phyloP scores from a whole-genome alignment of 1,139 yeast genomes.

The Debaryomycetaceae sp. region DNA sequence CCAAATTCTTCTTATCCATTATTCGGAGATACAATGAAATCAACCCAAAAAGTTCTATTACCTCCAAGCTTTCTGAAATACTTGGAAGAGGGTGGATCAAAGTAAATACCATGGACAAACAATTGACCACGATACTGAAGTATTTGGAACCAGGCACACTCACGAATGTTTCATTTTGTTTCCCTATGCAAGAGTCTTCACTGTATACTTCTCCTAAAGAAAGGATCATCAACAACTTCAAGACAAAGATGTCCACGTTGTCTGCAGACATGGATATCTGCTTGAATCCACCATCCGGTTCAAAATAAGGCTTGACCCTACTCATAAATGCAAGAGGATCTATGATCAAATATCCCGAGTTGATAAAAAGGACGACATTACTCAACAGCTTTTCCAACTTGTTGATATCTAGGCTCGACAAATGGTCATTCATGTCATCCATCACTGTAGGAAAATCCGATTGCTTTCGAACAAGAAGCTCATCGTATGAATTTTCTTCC shows the following conservation, averaged over 20 bases:
- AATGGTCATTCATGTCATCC: not conserved
- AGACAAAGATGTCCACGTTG: constrained; percentile 15
- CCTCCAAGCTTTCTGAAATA: constrained; percentile 14
- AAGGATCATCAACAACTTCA: constrained; percentile 19
- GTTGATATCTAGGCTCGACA: not conserved
- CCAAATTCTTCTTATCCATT: constrained; percentile 26
- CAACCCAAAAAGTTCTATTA: constrained; percentile 24
- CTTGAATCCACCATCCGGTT: constrained; percentile 7
- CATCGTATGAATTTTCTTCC: constrained; percentile 22
- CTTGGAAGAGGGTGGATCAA: constrained; percentile 10
- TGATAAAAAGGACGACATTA: constrained; percentile 18
- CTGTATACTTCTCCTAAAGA: constrained; percentile 23
- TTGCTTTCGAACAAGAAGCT: constrained; percentile 2
- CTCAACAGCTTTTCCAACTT: constrained; percentile 8
- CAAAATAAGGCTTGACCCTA: constrained; percentile 13
- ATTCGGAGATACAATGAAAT: constrained; percentile 22
- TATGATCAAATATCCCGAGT: constrained; percentile 24
- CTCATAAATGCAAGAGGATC: constrained; percentile 17
- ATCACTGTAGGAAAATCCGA: not conserved
- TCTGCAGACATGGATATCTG: not conserved
- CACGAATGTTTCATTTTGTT: not conserved
- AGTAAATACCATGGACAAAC: constrained; percentile 20
- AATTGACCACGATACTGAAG: constrained; percentile 17
- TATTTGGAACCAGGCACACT: constrained; percentile 20
- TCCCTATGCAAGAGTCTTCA: constrained; percentile 7